Conservation (phyloP, 345 rosid genomes). For the Balakata baccata region DNA sequence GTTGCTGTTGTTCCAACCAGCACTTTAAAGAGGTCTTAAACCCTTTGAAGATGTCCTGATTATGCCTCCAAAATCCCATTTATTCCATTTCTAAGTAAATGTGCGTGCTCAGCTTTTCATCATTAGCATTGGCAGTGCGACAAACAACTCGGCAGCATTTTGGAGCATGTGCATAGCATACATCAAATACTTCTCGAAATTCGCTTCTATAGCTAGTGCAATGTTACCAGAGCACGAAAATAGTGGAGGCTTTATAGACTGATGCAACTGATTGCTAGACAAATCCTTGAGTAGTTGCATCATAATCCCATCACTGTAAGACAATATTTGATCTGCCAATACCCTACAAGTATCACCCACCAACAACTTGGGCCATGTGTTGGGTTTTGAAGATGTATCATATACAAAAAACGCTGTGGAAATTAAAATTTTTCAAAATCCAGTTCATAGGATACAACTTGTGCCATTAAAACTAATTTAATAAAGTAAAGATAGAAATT, state of each 20-base stretch:
- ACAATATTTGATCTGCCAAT: slow-evolving; percentile 55
- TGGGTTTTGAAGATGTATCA: too few species aligned
- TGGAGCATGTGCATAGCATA: slow-evolving; percentile 80
- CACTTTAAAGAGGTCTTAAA: slow-evolving; percentile 68
- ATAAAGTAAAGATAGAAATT: too few species aligned
- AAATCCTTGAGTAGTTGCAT: slow-evolving; percentile 74
- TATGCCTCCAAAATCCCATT: slow-evolving; percentile 72
- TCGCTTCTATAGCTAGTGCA: slow-evolving; percentile 68
- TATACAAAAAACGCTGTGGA: too few species aligned
- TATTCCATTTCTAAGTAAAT: slow-evolving; percentile 69
- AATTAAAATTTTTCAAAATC: too few species aligned
- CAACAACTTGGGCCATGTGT: too few species aligned
- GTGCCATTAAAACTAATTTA: too few species aligned
- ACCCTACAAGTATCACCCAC: slow-evolving; percentile 71
- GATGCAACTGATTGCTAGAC: slow-evolving; percentile 74
- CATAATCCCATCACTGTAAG: slow-evolving; percentile 74
- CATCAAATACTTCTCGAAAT: slow-evolving; percentile 62
- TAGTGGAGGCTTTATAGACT: slow-evolving; percentile 73
- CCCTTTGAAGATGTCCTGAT: slow-evolving; percentile 73
- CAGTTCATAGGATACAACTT: too few species aligned
- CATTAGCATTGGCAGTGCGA: slow-evolving; percentile 55
- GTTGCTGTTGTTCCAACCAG: too few species aligned
- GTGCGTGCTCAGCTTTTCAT: slow-evolving; percentile 66
- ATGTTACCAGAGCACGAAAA: slow-evolving; percentile 74
- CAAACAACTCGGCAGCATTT: slow-evolving; percentile 67